Evolutionary conservation across 2,329 filamentous ascomycete genomes (phyloP), one percentile per base, ranked within the genome.

Genomic region (Pyrenochaeta sp.): DNA sequence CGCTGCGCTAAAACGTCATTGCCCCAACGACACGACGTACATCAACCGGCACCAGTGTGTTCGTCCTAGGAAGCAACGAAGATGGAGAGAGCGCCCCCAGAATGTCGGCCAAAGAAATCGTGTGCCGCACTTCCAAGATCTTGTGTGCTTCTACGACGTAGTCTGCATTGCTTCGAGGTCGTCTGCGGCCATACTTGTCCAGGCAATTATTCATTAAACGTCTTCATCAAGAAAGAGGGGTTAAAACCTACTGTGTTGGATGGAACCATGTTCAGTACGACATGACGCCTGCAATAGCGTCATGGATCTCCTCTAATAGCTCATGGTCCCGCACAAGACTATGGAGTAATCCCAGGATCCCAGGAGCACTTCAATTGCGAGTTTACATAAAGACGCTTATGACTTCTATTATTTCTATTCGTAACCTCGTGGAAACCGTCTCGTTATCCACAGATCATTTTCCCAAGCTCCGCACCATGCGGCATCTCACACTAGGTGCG

Each of bases 1-100:
- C 52, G 24, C 25, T 27, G 25, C 63, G 52, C 56, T 54, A 54
- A 30, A 50, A 60, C 57, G 59, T 59, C 59, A 56, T 62, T 28
- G 12, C 42, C 39, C 24, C 49, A 34, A 46, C 37, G 36, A 32
- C 13, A 43, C 10, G 15, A 27, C 10, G 3, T 27, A 27, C 42
- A 27, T 15, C 24, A 15, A 39, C 9, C 36, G n/a, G 28, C 24
- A 6, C 24, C 22, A 9, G 15, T 24, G 28, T 27, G 25, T 24
- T 44, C 42, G 42, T 28, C 28, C 4, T 27, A 12, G 15, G 15
- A 30, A 27, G 5, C 36, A 6, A 6, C 36, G 13, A 39, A 10
- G 4, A 39, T n/a, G 15, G 36, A 39, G 13, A 39, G 19, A 19
- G 19, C 19, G 19, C 19, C 19, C 19, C 19, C 28, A 30, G 9